Percentiles rank a stretch among this genome's conserved stretches.
Evolutionary conservation across 495 filamentous ascomycete species (phyloP).

Genomic region (Achaetomiella virescens): DNA sequence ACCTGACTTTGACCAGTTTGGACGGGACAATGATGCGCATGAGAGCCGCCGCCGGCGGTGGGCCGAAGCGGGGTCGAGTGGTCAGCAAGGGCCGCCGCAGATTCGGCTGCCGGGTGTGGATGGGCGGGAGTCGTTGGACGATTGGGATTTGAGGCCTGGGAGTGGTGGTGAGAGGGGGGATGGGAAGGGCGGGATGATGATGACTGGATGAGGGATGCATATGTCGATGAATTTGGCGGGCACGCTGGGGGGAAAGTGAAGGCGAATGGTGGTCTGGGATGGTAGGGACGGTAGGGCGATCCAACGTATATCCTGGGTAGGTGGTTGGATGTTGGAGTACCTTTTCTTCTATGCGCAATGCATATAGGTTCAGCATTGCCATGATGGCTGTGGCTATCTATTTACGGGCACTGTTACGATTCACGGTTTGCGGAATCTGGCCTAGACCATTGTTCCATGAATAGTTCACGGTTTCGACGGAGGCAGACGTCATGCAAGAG

Average conservation of each 20-base stretch:
- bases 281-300: background rate
- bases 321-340: too few relatives aligned
- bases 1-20: conserved; percentile 30
- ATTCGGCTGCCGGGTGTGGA: conserved; percentile 40
- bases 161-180: conserved; percentile 5
- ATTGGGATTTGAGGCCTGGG: conserved; percentile 21
- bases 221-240: conserved; percentile 32
- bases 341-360: too few relatives aligned
- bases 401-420: too few relatives aligned
- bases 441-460: too few relatives aligned
- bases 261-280: background rate
- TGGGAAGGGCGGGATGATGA: conserved; percentile 11
- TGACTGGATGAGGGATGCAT: conserved; percentile 29
- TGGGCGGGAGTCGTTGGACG: conserved; percentile 28
- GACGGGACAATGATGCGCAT: conserved; percentile 4
- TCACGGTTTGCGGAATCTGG: too few relatives aligned
- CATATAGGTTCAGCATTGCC: too few relatives aligned
- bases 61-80: conserved; percentile 16
- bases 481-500: too few relatives aligned
- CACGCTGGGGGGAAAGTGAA: conserved; percentile 15
- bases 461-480: too few relatives aligned
- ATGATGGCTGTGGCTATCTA: background rate
- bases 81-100: conserved; percentile 28
- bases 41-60: conserved; percentile 20
- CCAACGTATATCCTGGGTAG: too few relatives aligned